Percentiles rank a stretch among this genome's conserved stretches.
These are phyloP conservation scores for Clavispora santaluciae DNA, from an alignment of 805 yeast genomes.

Conservation along the genomic window DNA sequence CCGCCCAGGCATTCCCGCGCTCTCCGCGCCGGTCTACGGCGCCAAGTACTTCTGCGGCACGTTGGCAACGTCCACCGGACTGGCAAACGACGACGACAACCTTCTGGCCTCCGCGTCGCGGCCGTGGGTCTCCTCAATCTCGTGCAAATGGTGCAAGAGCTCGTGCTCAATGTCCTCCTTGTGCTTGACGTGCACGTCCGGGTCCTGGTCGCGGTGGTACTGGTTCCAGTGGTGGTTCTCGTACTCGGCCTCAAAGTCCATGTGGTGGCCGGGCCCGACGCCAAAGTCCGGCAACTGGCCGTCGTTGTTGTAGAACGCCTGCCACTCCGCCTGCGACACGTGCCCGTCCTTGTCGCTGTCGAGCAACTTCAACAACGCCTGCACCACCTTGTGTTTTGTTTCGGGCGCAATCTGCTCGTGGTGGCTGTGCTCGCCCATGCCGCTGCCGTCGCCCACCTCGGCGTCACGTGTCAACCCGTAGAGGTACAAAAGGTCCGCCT, in stretches of 20 bases:
- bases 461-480: conserved; percentile 75
- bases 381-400: conserved; percentile 51
- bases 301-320: conserved; percentile 53
- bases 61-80: conserved; percentile 28
- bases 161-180: conserved; percentile 90
- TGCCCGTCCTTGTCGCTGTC: conserved; percentile 65
- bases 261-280: conserved; percentile 90
- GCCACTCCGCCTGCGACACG: conserved; percentile 67
- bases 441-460: conserved; percentile 84
- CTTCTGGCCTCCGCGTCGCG: conserved; percentile 23
- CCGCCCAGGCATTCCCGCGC: too few relatives aligned
- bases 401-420: conserved; percentile 50
- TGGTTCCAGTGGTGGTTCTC: conserved; percentile 94
- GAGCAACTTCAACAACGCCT: conserved; percentile 50
- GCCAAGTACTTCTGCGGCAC: conserved; percentile 28
- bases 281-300: conserved; percentile 87
- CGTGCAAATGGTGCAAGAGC: conserved; percentile 78
- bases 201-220: conserved; percentile 72
- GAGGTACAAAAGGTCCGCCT: conserved; percentile 64
- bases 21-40: not conserved
- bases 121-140: conserved; percentile 56
- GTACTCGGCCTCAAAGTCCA: conserved; percentile 88
- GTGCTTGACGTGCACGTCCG: conserved; percentile 74
- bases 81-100: conserved; percentile 24
- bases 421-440: conserved; percentile 71